Base-by-base conservation (phyloP, 2,329 filamentous ascomycete species). In the Penicillium hesseltinei region DNA sequence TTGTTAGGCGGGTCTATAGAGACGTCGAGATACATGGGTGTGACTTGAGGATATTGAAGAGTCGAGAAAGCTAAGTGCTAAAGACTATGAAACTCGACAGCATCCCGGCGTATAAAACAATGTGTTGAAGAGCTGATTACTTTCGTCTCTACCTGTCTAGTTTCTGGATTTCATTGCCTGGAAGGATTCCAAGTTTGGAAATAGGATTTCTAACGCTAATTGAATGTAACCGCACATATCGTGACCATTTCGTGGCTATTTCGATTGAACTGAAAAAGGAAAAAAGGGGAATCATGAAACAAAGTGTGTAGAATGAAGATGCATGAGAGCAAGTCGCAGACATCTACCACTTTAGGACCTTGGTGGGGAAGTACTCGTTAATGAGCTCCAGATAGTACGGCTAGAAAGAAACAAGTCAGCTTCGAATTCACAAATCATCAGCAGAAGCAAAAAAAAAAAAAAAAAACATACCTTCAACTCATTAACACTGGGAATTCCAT, bases 331-430 rank as follows among this genome's bases (percentile, higher is more conserved):
- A 33, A 17, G 25, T 29, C 13, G 19, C 10, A 39, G 23, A 42
- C n/a, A 21, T 43, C 56, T 79, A 91, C 89, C 89, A 91, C 76
- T 80, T 83, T 67, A 92, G 79, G 51, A 88, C 80, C 78, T 83
- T 85, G 56, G 84, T 80, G 33, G 86, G 86, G 71, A 90, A 90
- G 75, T 83, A 91, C 74, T 90, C 88, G 62, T 91, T 82, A 62
- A 92, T 90, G 52, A 91, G 80, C 58, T 87, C 87, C 62, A 88
- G 69, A 71, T 91, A 91, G 75, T 91, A 91, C 6, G 84, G 85
- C 84, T 55, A 23, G 13, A 38, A 31, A 40, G 7, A 27, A 48
- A n/a, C 17, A 19, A 44, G 33, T 55, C 11, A 55, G 52, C 11
- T 4, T 27, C 6, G 0, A 21, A 3, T 33, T 11, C 38, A 13